phyloP scores from a whole-genome alignment of 1,284 basidiomycete species.

The Exobasidium cylindrosporum region DNA sequence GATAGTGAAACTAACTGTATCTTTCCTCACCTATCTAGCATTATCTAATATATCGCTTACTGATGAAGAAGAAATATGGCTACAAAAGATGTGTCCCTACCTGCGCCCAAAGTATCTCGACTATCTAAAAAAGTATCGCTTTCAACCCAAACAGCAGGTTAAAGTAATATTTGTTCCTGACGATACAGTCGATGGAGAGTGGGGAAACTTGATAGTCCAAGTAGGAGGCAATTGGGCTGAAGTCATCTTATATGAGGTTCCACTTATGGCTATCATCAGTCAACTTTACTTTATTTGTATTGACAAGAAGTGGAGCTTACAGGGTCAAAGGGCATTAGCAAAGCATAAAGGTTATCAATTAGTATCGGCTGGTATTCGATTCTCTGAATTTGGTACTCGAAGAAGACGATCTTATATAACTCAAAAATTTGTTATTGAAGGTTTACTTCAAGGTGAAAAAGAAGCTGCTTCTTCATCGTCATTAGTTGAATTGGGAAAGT shows the following conservation, averaged over 20 bases:
- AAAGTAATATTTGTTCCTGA: slow-evolving; percentile 65
- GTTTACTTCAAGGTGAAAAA: slow-evolving; percentile 64
- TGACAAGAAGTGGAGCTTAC: slow-evolving; percentile 77
- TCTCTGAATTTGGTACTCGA: slow-evolving; percentile 92
- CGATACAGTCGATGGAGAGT: slow-evolving; percentile 57
- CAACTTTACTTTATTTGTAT: slow-evolving; percentile 70
- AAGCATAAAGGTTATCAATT: slow-evolving; percentile 70
- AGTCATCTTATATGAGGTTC: slow-evolving; percentile 93
- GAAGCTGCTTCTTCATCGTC: neutral
- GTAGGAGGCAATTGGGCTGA: slow-evolving; percentile 79
- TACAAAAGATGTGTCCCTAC: slow-evolving; percentile 71
- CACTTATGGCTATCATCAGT: slow-evolving; percentile 82
- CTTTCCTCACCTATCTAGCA: slow-evolving; percentile 57
- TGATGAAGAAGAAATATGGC: slow-evolving; percentile 67
- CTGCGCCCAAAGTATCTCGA: slow-evolving; percentile 72
- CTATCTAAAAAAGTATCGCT: slow-evolving; percentile 69
- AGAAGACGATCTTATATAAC: slow-evolving; percentile 74
- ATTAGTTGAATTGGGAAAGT: slow-evolving; percentile 59
- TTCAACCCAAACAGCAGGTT: slow-evolving; percentile 76
- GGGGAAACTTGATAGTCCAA: slow-evolving; percentile 72
- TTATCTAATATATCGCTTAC: slow-evolving; percentile 68
- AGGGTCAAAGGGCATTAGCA: slow-evolving; percentile 66
- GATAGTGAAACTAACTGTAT: no score
- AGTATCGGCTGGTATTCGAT: slow-evolving; percentile 68
- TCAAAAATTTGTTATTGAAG: slow-evolving; percentile 75